phyloP scores from a whole-genome alignment of 2,329 filamentous ascomycete genomes.

The Phaeosphaeria sp. region DNA sequence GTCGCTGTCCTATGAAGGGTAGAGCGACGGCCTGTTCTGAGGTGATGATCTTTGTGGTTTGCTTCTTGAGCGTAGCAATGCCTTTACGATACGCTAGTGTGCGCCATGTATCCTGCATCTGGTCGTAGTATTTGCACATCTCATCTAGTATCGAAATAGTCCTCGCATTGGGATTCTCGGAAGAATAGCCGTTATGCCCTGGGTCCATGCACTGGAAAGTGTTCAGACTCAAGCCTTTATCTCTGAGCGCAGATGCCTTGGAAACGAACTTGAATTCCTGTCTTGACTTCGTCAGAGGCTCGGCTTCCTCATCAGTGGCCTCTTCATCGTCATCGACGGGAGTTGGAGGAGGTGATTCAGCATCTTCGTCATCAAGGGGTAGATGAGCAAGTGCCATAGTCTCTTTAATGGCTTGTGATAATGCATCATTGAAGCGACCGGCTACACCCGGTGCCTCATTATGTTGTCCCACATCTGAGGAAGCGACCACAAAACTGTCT shows the following conservation, averaged over 20 bases:
- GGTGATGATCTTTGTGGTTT: constrained; percentile 68
- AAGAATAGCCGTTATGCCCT: constrained; percentile 52
- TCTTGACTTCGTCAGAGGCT: constrained; percentile 14
- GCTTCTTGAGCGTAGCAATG: constrained; percentile 73
- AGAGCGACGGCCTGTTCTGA: constrained; percentile 72
- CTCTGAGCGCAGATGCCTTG: constrained; percentile 7
- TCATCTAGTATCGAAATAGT: constrained; percentile 80
- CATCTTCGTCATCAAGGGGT: constrained; percentile 50
- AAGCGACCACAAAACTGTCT: constrained; percentile 36
- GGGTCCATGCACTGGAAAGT: constrained; percentile 67
- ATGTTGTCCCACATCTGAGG: constrained; percentile 8
- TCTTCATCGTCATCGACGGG: constrained; percentile 30
- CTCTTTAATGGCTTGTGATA: constrained; percentile 70
- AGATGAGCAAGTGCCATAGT: constrained; percentile 67
- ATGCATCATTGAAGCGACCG: constrained; percentile 56
- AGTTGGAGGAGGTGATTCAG: constrained; percentile 28
- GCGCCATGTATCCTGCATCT: constrained; percentile 79
- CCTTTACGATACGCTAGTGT: constrained; percentile 77
- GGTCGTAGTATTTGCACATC: constrained; percentile 79
- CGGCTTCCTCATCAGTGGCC: constrained; percentile 30
- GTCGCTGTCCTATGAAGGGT: constrained; percentile 71
- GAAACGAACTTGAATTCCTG: constrained; percentile 12
- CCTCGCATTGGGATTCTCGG: constrained; percentile 71
- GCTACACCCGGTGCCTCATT: background rate
- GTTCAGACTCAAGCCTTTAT: constrained; percentile 42